phyloP scores from a whole-genome alignment of 2,329 filamentous ascomycete species.

The Botrytis paeoniae region DNA sequence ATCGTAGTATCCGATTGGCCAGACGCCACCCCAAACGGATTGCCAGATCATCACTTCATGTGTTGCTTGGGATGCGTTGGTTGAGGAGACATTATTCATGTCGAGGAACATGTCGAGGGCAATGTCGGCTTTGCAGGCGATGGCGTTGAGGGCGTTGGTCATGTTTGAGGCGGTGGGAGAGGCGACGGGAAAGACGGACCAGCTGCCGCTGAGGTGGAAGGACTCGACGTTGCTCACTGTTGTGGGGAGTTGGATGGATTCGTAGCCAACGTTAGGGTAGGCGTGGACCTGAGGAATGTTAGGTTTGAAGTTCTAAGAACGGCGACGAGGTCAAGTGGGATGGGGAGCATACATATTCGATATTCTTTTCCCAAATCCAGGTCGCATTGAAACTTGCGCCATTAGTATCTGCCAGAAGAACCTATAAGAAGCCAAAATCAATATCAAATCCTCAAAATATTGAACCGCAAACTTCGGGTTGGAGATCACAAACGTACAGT shows the following conservation, averaged over 20 bases:
- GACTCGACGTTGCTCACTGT: conserved; percentile 17
- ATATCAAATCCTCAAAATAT: neutral
- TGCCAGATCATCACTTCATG: conserved; percentile 19
- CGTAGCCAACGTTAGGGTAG: conserved; percentile 15
- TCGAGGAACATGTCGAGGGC: conserved; percentile 19
- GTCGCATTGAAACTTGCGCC: conserved; percentile 19
- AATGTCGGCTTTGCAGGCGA: conserved; percentile 18
- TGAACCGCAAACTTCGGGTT: neutral
- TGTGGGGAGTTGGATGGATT: conserved; percentile 13
- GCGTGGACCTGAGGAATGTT: conserved; percentile 10
- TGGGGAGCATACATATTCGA: conserved; percentile 4
- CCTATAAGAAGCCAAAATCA: neutral
- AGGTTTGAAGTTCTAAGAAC: neutral
- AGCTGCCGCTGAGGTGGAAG: conserved; percentile 21
- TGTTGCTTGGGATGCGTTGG: conserved; percentile 8
- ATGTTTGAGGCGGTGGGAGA: neutral
- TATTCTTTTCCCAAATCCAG: conserved; percentile 13
- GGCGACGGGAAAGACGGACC: neutral
- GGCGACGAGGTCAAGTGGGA: neutral
- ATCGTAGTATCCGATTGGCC: conserved; percentile 15
- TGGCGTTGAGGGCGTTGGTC: neutral
- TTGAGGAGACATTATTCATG: neutral
- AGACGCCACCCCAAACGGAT: conserved; percentile 17
- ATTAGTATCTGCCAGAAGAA: conserved; percentile 10
- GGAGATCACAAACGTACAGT: neutral